Base-by-base conservation (phyloP, 2,329 filamentous ascomycete species). In the Tricladium varicosporioides region DNA sequence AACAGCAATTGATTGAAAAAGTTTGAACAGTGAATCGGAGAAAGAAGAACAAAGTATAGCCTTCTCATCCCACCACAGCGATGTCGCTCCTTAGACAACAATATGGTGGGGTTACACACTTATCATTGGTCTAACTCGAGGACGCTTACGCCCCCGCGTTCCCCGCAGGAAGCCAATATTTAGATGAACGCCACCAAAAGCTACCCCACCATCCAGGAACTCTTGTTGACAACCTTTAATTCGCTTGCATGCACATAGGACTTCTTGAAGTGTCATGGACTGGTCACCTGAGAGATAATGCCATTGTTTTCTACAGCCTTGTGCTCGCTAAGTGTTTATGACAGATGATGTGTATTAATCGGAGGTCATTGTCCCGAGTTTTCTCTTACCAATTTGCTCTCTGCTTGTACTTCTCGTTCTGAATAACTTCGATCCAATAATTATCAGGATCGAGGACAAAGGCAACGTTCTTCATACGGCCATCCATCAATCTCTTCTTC, bases 401-500 rank as follows among this genome's bases (percentile, higher is more conserved):
- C 11, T 50, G 70, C 68, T 79, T 80, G 58, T 89, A 77, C 53
- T 77, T 79, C 74, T 90, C 86, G 67, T 96, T 96, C 76, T 96
- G 91, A 51, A 96, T 79, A 67, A 87, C 70, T 74, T 88, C 85
- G 53, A 91, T 81, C 90, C 89, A 95, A 75, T 95, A 96, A 49
- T 82, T 84, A 74, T 96, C 92, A 0, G 92, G 92, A 65, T 93
- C 93, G 48, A 96, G 78, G 48, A 97, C 76, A 70, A 97, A 97
- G 0, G 94, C 94, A 53, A 97, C 87, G 63, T 94, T 91, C 80
- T 90, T 93, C 92, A 97, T 96, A 47, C 83, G 79, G 1, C 93
- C 93, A 62, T 97, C 93, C 1, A 91, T 96, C 60, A 97, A 80
- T 63, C 90, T 82, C 85, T 97, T 97, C 85, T 96, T 96, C 91